Base-by-base conservation (phyloP, 768 basidiomycete genomes). In the Trametes coccinea region DNA sequence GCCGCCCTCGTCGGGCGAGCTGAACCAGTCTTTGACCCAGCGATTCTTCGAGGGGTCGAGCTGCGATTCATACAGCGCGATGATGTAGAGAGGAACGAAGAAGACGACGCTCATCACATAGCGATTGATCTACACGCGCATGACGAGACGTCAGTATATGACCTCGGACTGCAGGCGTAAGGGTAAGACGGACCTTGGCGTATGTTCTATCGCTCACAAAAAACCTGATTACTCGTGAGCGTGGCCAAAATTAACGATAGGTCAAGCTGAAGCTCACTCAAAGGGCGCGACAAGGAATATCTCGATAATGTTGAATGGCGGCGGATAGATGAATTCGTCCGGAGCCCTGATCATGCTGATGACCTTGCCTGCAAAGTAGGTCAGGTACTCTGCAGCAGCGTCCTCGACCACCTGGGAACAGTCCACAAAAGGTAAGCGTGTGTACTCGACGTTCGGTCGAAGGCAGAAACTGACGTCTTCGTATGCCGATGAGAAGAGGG, bases 401-500 rank as follows among this genome's bases (percentile, higher is more conserved):
- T 95, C 88, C 37, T 83, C 84, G 1, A 93, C 80, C 7, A 93
- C 84, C 91, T 93, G 61, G 6, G 14, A 14, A 14, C 41, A 5
- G 44, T 17, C 22, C 22, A 22, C 22, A 22, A 22, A 22, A n/a
- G 29, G 56, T 10, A 31, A 37, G 22, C 9, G 17, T 17, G 11
- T n/a, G 53, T 1, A 47, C 30, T 44, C 22, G 55, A 53, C 16
- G n/a, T 17, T 17, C 39, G 5, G 13, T 53, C 45, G 46, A 6
- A 2, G 46, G 5, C 4, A 13, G 2, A 3, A 29, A 76, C 82
- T 72, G 57, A 92, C 93, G 67, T 95, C 94, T 10, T 88, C 85
- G 69, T 96, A 96, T 0, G 94, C 93, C 52, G 93, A 92, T 16
- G 94, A 87, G 72, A 97, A 97, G 67, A 98, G 77, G n/a, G 95